Conservation (phyloP, 805 yeast genomes). For the Cyberlindnera maritima region DNA sequence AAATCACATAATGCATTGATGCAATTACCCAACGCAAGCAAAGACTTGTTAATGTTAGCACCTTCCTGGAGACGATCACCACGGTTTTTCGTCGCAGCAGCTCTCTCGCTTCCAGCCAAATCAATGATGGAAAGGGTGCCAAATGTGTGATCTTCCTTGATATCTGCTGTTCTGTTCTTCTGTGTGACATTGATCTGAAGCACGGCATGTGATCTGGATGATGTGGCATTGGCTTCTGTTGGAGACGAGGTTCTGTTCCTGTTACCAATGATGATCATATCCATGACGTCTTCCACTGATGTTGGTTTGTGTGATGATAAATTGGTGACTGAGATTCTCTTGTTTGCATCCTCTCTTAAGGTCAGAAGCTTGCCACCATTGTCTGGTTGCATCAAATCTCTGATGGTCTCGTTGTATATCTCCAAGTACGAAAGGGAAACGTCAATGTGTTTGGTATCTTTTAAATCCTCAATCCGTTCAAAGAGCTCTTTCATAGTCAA, state of each 20-base stretch:
- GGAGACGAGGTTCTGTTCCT: conserved; percentile 77
- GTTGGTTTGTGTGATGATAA: conserved; percentile 60
- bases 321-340: conserved; percentile 68
- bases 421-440: conserved; percentile 74
- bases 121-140: conserved; percentile 88
- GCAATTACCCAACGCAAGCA: conserved; percentile 89
- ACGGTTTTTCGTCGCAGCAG: conserved; percentile 81
- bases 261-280: conserved; percentile 70
- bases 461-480: conserved; percentile 50
- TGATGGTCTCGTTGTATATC: conserved; percentile 85
- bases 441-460: conserved; percentile 56
- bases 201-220: conserved; percentile 93
- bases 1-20: conserved; percentile 87
- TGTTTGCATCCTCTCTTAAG: conserved; percentile 69
- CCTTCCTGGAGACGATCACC: conserved; percentile 86
- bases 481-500: conserved; percentile 77
- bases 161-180: conserved; percentile 55
- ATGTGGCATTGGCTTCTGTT: conserved; percentile 86
- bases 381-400: conserved; percentile 70
- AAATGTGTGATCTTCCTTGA: conserved; percentile 64
- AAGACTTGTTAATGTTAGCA: conserved; percentile 86
- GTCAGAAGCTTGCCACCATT: conserved; percentile 44
- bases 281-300: conserved; percentile 73
- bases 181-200: conserved; percentile 74
- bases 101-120: conserved; percentile 93